Evolutionary conservation across 2,329 filamentous ascomycete genomes (phyloP).

Genomic region (Claviceps fusiformis): DNA sequence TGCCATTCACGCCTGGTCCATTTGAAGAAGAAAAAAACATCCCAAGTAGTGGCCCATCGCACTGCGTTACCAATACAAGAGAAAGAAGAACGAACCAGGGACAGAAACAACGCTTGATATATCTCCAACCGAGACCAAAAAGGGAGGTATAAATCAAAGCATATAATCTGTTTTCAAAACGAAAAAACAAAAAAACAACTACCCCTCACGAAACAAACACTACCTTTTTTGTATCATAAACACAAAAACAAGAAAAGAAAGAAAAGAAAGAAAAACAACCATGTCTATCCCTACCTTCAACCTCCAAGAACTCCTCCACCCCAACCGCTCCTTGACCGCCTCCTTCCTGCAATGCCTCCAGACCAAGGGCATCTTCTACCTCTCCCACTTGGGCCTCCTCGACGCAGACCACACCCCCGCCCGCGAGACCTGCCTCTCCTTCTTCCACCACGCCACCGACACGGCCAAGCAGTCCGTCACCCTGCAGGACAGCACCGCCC

Average conservation of each 20-base stretch:
- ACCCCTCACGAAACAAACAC: too few relatives aligned
- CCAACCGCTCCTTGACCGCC: background rate
- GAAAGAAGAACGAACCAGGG: too few relatives aligned
- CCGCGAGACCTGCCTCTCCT: background rate
- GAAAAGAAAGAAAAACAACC: background rate
- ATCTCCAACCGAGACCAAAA: too few relatives aligned
- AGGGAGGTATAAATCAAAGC: too few relatives aligned
- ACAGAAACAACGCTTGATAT: too few relatives aligned
- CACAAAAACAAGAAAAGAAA: background rate
- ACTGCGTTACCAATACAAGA: too few relatives aligned
- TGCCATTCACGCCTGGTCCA: too few relatives aligned
- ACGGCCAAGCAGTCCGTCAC: background rate
- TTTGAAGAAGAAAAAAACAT: too few relatives aligned
- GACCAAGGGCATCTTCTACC: constrained; percentile 1
- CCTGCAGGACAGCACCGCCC: background rate
- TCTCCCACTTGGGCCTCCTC: background rate
- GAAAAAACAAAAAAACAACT: too few relatives aligned
- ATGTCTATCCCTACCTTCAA: background rate
- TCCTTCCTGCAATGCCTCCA: constrained; percentile 1
- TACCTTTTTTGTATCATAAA: too few relatives aligned
- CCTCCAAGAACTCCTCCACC: background rate
- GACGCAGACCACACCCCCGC: background rate
- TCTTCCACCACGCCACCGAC: background rate
- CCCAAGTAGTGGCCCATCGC: too few relatives aligned
- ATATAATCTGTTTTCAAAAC: too few relatives aligned